Evolutionary conservation across 2,329 filamentous ascomycete genomes (phyloP).

Genomic region (Trichophyton rubrum): DNA sequence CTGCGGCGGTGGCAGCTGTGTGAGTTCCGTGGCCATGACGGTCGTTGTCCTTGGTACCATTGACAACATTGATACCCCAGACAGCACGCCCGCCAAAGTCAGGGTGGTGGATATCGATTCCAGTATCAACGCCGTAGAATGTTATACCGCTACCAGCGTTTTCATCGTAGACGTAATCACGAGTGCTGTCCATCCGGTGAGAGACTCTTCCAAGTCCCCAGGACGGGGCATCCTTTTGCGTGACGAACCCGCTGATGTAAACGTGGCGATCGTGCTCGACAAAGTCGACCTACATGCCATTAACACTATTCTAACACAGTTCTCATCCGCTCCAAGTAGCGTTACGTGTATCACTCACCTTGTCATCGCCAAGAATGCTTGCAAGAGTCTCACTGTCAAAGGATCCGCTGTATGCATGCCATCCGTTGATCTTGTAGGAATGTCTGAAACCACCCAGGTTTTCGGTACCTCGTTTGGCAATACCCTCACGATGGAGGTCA

Average conservation of each 20-base stretch:
- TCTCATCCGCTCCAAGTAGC: not conserved
- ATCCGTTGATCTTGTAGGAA: constrained; percentile 11
- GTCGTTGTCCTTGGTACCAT: constrained; percentile 11
- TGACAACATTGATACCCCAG: constrained; percentile 23
- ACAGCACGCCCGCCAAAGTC: constrained; percentile 28
- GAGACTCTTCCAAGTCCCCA: constrained; percentile 28
- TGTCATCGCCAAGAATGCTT: constrained; percentile 6
- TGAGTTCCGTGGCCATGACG: constrained; percentile 30
- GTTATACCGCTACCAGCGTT: constrained; percentile 24
- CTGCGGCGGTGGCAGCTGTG: constrained; percentile 26
- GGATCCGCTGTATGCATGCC: constrained; percentile 11
- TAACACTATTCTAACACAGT: not conserved
- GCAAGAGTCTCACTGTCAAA: constrained; percentile 10
- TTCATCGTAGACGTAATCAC: constrained; percentile 25
- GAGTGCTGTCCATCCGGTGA: constrained; percentile 15
- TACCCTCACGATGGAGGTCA: constrained; percentile 4
- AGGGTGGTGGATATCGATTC: constrained; percentile 23
- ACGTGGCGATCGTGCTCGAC: constrained; percentile 12
- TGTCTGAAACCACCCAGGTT: constrained; percentile 6
- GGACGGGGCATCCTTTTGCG: constrained; percentile 16
- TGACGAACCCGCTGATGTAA: not conserved
- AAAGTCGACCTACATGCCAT: constrained; percentile 12
- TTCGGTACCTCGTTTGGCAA: constrained; percentile 1
- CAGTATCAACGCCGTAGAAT: constrained; percentile 27
- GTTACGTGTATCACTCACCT: constrained; percentile 4